Evolutionary conservation across 805 yeast genomes (phyloP), one percentile per base, ranked within the genome.

Genomic region (Candida montana): DNA sequence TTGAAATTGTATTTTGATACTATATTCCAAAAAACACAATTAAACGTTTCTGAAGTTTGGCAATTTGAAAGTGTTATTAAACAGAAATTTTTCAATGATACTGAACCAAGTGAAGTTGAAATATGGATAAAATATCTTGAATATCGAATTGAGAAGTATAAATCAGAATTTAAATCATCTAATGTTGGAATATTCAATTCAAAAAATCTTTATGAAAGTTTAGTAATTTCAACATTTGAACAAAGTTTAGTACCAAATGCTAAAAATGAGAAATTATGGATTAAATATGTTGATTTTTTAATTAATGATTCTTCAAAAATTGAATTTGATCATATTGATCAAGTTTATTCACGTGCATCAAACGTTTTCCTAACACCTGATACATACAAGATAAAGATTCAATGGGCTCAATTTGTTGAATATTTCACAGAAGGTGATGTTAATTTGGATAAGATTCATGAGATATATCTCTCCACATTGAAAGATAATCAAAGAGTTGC

Each of bases 181-280:
- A 33, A 17, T 23, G 26, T 12, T 9, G 11, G 20, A 15, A 33
- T 11, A 9, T 15, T 18, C n/a, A n/a, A 13, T 11, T 21, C 24
- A 7, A 21, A 21, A 21, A 9, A 9, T 7, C 24, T 50, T 11
- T 38, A 44, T 24, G 53, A 47, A 35, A 10, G 36, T 1, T 52
- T 69, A 18, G 65, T 75, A 1, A 58, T 61, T 7, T 62, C 72
- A 7, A 54, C 85, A 1, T 90, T 82, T 59, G 91, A 85, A 57
- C 69, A 96, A 42, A 77, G 87, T 15, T 62, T 91, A 10, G 65
- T 85, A 1, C 86, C 95, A 0, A 73, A 81, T 39, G 83, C 89
- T 31, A 62, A 63, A 17, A 65, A 71, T 35, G 77, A 76, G 26
- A 65, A 65, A 13, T 57, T 87, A 16, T 91, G 98, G 98, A 53